Percentiles rank a stretch among this genome's conserved stretches.
phyloP scores from a whole-genome alignment of 2,329 filamentous ascomycete species.

The Arthrobotrys conoides region DNA sequence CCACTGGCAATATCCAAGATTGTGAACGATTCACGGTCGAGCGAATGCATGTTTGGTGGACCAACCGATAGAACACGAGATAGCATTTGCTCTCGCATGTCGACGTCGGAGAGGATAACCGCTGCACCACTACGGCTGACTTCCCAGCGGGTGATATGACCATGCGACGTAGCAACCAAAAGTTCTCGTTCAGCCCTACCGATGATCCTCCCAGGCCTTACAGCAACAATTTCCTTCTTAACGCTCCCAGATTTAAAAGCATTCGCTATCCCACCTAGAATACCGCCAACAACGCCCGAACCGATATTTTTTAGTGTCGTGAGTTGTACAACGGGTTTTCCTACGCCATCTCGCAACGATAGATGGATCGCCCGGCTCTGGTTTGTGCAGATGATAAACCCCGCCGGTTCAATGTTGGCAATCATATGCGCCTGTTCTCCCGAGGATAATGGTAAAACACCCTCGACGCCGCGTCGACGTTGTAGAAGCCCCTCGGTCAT shows the following conservation, averaged over 20 bases:
- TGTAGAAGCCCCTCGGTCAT: slow-evolving; percentile 64
- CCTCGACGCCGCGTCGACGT: slow-evolving; percentile 64
- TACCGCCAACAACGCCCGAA: slow-evolving; percentile 66
- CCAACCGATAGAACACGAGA: slow-evolving; percentile 63
- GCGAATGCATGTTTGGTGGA: slow-evolving; percentile 39
- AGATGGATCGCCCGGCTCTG: slow-evolving; percentile 89
- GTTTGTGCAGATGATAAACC: slow-evolving; percentile 87
- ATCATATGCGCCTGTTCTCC: slow-evolving; percentile 84
- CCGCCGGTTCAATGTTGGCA: slow-evolving; percentile 86
- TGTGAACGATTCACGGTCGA: slow-evolving; percentile 72
- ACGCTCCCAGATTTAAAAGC: slow-evolving; percentile 79
- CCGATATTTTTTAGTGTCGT: slow-evolving; percentile 79
- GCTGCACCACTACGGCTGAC: slow-evolving; percentile 89
- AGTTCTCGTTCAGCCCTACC: slow-evolving; percentile 87
- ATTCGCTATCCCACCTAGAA: slow-evolving; percentile 79
- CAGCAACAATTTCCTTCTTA: slow-evolving; percentile 83
- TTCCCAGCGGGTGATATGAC: slow-evolving; percentile 86
- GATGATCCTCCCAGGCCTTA: slow-evolving; percentile 79
- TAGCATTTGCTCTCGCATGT: slow-evolving; percentile 77
- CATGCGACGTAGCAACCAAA: slow-evolving; percentile 82
- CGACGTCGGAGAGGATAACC: slow-evolving; percentile 79
- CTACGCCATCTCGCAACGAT: slow-evolving; percentile 86
- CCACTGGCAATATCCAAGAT: slow-evolving; percentile 85
- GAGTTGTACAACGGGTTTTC: slow-evolving; percentile 82
- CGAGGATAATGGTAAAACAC: slow-evolving; percentile 72